Evolutionary conservation across 164 flowering plant species (phyloP).

Genomic region (Santalum album): DNA sequence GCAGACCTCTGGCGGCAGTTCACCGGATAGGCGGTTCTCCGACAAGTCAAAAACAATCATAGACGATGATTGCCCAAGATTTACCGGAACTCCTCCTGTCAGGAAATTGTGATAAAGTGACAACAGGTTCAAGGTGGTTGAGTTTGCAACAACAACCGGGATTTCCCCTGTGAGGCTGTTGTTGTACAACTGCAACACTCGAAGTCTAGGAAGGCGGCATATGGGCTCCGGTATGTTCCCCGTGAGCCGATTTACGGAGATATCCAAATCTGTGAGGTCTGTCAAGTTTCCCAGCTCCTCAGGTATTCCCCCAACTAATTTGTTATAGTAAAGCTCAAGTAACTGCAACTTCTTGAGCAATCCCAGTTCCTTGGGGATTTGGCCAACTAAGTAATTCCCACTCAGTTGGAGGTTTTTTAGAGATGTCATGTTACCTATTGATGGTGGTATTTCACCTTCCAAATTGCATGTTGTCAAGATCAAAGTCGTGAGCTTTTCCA

Average conservation of each 20-base stretch:
- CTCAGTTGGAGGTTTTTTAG: conserved; percentile 67
- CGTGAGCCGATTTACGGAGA: conserved; percentile 61
- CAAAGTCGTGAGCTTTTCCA: conserved; percentile 45
- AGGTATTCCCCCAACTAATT: conserved; percentile 59
- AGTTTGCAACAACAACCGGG: conserved; percentile 51
- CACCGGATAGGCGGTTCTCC: conserved; percentile 63
- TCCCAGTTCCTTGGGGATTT: conserved; percentile 60
- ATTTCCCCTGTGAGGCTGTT: conserved; percentile 78
- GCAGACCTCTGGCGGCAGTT: conserved; percentile 63
- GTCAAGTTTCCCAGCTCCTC: conserved; percentile 72
- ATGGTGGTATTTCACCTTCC: conserved; percentile 53
- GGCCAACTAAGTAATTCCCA: conserved; percentile 61
- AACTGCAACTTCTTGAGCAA: conserved; percentile 41
- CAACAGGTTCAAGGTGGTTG: conserved; percentile 41
- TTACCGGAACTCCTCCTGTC: conserved; percentile 56
- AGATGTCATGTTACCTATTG: conserved; percentile 70
- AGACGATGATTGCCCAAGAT: conserved; percentile 46
- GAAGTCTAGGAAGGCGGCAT: conserved; percentile 58
- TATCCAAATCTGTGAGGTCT: conserved; percentile 55
- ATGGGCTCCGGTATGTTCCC: conserved; percentile 66
- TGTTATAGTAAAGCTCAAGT: conserved; percentile 80
- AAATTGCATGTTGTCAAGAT: conserved; percentile 54
- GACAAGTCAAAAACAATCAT: conserved; percentile 60
- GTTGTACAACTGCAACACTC: conserved; percentile 62
- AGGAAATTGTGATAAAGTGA: conserved; percentile 64